Evolutionary conservation across 2,329 filamentous ascomycete genomes (phyloP).

Genomic region (Tolypocladium amazonense): DNA sequence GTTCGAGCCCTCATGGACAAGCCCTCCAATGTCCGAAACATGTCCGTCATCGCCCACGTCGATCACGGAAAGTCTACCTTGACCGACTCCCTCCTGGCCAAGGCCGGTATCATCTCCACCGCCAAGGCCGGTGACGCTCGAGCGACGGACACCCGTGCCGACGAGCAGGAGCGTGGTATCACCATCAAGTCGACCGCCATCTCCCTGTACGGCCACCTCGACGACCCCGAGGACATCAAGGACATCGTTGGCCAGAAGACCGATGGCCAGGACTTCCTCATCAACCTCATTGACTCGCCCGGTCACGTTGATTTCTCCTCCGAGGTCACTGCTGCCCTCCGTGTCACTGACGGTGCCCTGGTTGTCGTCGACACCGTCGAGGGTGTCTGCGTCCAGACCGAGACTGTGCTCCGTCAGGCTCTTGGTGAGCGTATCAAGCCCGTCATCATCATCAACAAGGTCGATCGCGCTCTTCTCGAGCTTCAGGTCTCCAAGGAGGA

Average conservation of each 20-base stretch:
- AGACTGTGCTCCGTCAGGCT: conserved; percentile 98
- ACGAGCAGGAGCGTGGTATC: conserved; percentile 99
- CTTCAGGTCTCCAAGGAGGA: conserved; percentile 98
- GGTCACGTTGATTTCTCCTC: conserved; percentile 99
- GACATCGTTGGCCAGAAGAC: conserved; percentile 84
- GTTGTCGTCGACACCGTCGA: conserved; percentile 99
- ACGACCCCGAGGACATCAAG: conserved; percentile 78
- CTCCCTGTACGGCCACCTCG: conserved; percentile 84
- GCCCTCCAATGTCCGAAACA: conserved; percentile 75
- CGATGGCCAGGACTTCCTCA: conserved; percentile 92
- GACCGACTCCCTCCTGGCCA: conserved; percentile 97
- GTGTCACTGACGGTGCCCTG: conserved; percentile 98
- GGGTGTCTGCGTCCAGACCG: conserved; percentile 99
- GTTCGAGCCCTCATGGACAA: conserved; percentile 71
- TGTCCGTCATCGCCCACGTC: conserved; percentile 99
- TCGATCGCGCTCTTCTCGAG: conserved; percentile 98
- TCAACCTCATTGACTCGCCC: conserved; percentile 99
- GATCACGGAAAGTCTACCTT: conserved; percentile 99
- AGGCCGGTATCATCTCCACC: conserved; percentile 98
- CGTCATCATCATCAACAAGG: conserved; percentile 99
- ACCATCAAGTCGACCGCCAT: conserved; percentile 99
- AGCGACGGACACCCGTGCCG: conserved; percentile 92
- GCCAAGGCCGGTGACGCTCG: conserved; percentile 93
- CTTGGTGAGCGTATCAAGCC: conserved; percentile 99
- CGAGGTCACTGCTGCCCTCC: conserved; percentile 97